Conservation (phyloP, 805 yeast species). For the Teunomyces cretensis region DNA sequence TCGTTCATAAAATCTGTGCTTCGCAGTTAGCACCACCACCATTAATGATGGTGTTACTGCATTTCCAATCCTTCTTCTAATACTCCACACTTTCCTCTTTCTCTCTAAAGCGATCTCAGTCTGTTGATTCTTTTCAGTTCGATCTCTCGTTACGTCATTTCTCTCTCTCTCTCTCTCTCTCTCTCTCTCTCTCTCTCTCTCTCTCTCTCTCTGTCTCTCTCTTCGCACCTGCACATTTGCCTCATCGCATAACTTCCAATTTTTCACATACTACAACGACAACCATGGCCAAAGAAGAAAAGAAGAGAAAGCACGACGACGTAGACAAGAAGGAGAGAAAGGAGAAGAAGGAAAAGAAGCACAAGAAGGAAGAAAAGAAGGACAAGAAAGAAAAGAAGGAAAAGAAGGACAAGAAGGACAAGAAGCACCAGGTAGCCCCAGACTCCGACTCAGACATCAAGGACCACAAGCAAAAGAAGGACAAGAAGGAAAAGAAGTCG, state of each 20-base stretch:
- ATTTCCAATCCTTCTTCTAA: no score
- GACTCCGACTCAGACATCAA: conserved; percentile 25
- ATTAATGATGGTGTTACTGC: no score
- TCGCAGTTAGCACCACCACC: no score
- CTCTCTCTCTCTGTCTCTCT: background rate
- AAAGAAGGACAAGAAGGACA: conserved; percentile 40
- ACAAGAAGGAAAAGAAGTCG: conserved; percentile 16
- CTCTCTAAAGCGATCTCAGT: no score
- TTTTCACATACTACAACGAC: no score
- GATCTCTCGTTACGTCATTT: no score
- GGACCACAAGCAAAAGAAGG: conserved; percentile 29
- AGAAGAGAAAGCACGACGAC: conserved; percentile 26
- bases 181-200: no score
- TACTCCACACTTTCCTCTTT: no score
- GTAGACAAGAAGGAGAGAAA: conserved; percentile 26
- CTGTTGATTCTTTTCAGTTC: no score
- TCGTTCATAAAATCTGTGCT: no score
- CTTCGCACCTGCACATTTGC: background rate
- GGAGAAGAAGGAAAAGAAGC: conserved; percentile 22
- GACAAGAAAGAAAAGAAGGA: conserved; percentile 28
- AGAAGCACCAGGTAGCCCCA: conserved; percentile 38
- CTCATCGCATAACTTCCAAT: conserved; percentile 1
- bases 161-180: no score
- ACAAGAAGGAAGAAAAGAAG: conserved; percentile 24
- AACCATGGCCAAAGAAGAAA: conserved; percentile 22